Base-by-base conservation (phyloP, 2,329 filamentous ascomycete species). In the Whalleya microplaca region DNA sequence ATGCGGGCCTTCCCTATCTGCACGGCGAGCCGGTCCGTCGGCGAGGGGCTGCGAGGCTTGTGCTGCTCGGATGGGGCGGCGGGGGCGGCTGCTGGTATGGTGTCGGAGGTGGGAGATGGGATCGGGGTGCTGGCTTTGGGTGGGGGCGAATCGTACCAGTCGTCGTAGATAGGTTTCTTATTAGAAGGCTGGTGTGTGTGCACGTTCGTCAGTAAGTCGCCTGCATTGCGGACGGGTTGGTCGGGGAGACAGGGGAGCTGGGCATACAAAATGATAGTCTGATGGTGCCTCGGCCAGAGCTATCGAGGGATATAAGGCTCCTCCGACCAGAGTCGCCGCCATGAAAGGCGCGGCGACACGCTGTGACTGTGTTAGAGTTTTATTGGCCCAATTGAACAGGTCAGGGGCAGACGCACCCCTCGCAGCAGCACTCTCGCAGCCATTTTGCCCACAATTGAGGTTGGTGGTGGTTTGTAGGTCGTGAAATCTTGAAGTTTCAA, bases 21-120 rank as follows among this genome's bases (percentile, higher is more conserved):
- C 32, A 82, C 82, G 56, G 95, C 92, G 40, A 99, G 85, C 48
- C 92, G 89, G 76, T 96, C 93, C 63, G 95, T 98, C 14, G 92
- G 92, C 20, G 92, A 92, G 14, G 91, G 91, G 61, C 78, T 75
- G 58, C 73, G 73, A 47, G 71, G 65, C 54, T 72, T 69, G 51
- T 56, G 60, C 68, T 65, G 64, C 63, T 64, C 53, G 67, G 59
- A 48, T 58, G 73, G 73, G 45, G 69, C 57, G 23, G 62, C 50
- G 21, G 47, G 59, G 55, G 56, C 62, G 12, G 64, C 59, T 41
- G 57, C 65, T n/a, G 70, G 65, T 55, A 69, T 70, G 27, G 69
- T 70, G 45, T 69, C 66, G 43, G 66, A 71, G 69, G 73, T 45
- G 67, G 74, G 50, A 63, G 71, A 66, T 64, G 69, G 56, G 49